Base-by-base conservation (phyloP, 2,329 filamentous ascomycete genomes). In the Epichloe gansuensis region DNA sequence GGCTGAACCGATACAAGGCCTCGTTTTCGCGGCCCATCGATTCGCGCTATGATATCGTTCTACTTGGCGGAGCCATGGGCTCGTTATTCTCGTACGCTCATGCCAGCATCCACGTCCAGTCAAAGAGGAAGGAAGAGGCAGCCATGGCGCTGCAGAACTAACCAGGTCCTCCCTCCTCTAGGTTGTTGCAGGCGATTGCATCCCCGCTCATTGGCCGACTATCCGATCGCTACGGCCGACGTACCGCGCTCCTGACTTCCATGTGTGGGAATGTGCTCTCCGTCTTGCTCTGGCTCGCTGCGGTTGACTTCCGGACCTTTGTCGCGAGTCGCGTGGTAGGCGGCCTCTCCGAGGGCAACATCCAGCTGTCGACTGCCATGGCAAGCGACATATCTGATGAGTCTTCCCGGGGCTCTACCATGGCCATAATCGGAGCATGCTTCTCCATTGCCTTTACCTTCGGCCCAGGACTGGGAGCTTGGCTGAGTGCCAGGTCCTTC, bases 391-490 rank as follows among this genome's bases (percentile, higher is more conserved):
- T 98, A 59, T 95, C 88, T 44, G 90, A 94, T 62, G 86, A 91
- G 60, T 78, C 80, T 53, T 86, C 85, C 62, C 82, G 93, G 31
- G 89, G 91, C 23, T 83, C 88, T 21, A 96, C 93, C 43, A 96
- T 98, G 89, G 93, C 93, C 7, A 76, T 98, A 52, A 91, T 98
- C 31, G 93, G 93, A 54, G 91, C 87, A 13, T 97, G 93, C 72
- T 98, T 98, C 72, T 95, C 88, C 56, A 84, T 98, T 60, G 93
- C 93, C 17, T 98, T 98, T 66, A 98, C 93, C 0, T 94, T 96
- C 65, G 93, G 93, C 0, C 93, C 93, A 0, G 90, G 90, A 9
- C 77, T 98, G 7, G 93, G 93, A 55, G 93, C 93, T 2, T 91
- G 83, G 66, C 74, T 98, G 23, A 86, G 88, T 57, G 85, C 80